These are phyloP conservation scores for Talaromyces borbonicus DNA, from an alignment of 495 filamentous ascomycete species.

Conservation along the genomic window DNA sequence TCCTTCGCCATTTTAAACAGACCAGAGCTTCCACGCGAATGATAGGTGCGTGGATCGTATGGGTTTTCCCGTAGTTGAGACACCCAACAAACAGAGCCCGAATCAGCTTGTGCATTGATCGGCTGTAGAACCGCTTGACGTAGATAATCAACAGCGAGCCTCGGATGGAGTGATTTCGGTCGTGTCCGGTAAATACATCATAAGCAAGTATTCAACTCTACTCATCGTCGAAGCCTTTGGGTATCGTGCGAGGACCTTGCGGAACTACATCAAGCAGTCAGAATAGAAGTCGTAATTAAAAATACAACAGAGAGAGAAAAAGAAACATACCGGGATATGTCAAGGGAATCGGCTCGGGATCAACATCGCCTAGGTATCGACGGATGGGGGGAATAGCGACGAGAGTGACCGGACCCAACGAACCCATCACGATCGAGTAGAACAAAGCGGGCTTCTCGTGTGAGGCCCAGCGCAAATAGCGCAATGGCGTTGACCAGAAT, in stretches of 20 bases:
- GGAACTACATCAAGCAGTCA: slow-evolving; percentile 48
- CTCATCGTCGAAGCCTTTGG: slow-evolving; percentile 69
- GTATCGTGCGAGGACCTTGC: slow-evolving; percentile 56
- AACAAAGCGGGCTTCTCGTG: slow-evolving; percentile 82
- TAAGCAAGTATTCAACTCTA: slow-evolving; percentile 11
- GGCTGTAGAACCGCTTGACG: no score
- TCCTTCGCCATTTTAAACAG: slow-evolving; percentile 1
- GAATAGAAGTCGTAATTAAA: slow-evolving; percentile 1
- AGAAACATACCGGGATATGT: slow-evolving; percentile 77
- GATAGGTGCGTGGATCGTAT: no score
- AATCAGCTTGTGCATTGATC: no score
- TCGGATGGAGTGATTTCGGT: neutral
- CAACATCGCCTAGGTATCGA: slow-evolving; percentile 56
- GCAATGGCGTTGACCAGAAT: slow-evolving; percentile 74
- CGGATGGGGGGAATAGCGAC: slow-evolving; percentile 60
- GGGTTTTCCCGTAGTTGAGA: no score
- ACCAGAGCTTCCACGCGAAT: no score
- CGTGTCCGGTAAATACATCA: neutral
- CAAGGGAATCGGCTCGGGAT: slow-evolving; percentile 61
- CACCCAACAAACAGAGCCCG: no score
- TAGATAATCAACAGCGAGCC: no score
- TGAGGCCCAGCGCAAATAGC: slow-evolving; percentile 78
- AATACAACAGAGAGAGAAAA: slow-evolving; percentile 5
- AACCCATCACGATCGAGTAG: slow-evolving; percentile 67
- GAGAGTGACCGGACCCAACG: slow-evolving; percentile 58